Evolutionary conservation across 768 basidiomycete species (phyloP).

Genomic region (Tylopilus sp.): DNA sequence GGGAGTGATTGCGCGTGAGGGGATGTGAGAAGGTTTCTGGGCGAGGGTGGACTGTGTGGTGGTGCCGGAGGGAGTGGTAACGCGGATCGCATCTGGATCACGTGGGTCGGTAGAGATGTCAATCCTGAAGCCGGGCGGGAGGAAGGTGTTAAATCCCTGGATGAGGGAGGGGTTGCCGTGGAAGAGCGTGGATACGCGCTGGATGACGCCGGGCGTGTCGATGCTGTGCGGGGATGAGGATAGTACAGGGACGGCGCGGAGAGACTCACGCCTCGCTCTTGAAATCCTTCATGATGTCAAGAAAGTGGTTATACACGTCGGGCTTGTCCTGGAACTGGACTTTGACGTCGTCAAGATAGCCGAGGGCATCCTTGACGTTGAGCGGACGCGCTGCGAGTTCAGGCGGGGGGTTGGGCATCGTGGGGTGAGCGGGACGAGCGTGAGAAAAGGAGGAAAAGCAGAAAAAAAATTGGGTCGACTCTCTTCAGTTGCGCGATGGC

Average conservation of each 20-base stretch:
- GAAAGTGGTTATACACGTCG: conserved; percentile 90
- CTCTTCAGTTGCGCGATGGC: conserved; percentile 33
- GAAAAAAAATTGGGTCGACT: not conserved
- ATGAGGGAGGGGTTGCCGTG: conserved; percentile 87
- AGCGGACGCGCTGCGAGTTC: conserved; percentile 51
- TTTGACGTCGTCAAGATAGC: conserved; percentile 94
- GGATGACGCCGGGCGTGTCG: conserved; percentile 96
- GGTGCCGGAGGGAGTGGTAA: conserved; percentile 75
- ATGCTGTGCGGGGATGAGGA: conserved; percentile 52
- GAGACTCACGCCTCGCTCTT: conserved; percentile 84
- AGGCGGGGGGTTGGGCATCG: conserved; percentile 33
- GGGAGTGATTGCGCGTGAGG: conserved; percentile 56
- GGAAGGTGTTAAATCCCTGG: conserved; percentile 97
- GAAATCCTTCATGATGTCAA: conserved; percentile 99
- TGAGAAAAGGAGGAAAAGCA: conserved; percentile 11
- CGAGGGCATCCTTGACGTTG: conserved; percentile 91
- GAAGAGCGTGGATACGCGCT: conserved; percentile 90
- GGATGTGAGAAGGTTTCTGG: conserved; percentile 4
- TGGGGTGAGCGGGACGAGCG: conserved; percentile 2
- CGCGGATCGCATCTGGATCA: conserved; percentile 72
- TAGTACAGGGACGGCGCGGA: not conserved
- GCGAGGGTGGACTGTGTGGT: conserved; percentile 52
- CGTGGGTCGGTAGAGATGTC: conserved; percentile 72
- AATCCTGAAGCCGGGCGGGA: conserved; percentile 92
- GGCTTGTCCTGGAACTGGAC: conserved; percentile 85